Conservation (phyloP, 208 protist genomes). For the Acanthamoeba pearcei region DNA sequence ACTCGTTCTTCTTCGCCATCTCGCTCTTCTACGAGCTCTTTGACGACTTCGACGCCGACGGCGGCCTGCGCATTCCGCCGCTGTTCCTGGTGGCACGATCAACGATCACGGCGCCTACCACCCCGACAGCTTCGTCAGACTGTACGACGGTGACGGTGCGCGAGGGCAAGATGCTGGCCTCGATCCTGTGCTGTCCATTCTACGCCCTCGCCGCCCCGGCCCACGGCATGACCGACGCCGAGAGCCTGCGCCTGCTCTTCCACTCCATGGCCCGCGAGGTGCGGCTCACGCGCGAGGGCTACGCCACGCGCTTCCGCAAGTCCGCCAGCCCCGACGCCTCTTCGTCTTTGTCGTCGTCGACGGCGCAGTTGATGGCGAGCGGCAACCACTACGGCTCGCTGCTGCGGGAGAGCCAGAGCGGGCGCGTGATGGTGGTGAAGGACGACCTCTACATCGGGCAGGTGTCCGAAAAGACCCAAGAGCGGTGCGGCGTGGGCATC, state of each 20-base stretch:
- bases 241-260: conserved; percentile 25
- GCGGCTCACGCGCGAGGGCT: conserved; percentile 36
- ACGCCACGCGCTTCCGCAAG: conserved; percentile 32
- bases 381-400: neutral
- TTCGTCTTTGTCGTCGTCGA: neutral
- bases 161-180: conserved; percentile 62
- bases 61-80: conserved; percentile 4
- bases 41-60: neutral
- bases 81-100: conserved; percentile 31
- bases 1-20: conserved; percentile 57
- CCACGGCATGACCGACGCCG: neutral
- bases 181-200: conserved; percentile 60
- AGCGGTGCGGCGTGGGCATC: conserved; percentile 53
- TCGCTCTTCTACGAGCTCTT: conserved; percentile 64
- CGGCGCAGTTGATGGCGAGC: neutral
- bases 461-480: neutral
- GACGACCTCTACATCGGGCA: conserved; percentile 57
- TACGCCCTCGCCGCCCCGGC: neutral
- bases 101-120: neutral
- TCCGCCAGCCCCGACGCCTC: neutral
- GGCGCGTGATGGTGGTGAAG: conserved; percentile 31
- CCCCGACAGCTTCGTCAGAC: neutral
- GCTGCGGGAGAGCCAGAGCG: conserved; percentile 40
- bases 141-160: neutral
- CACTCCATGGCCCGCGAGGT: conserved; percentile 58